These are phyloP conservation scores for Kodamaea restingae DNA, from an alignment of 805 yeast genomes.

Conservation along the genomic window DNA sequence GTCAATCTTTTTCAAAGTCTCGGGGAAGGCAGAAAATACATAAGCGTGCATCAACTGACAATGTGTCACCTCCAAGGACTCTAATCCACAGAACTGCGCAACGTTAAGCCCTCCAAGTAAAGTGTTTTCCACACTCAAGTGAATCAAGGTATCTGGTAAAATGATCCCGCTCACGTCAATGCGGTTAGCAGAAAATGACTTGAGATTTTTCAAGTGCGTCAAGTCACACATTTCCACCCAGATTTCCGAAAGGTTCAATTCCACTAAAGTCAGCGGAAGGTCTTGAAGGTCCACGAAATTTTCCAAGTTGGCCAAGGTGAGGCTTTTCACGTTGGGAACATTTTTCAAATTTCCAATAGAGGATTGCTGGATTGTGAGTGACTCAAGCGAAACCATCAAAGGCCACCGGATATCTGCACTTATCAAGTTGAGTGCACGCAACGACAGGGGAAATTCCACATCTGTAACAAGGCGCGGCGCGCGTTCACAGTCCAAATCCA, in stretches of 20 bases:
- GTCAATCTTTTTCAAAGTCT: background rate
- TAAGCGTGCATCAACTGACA: constrained; percentile 1
- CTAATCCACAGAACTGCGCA: background rate
- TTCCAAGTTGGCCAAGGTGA: background rate
- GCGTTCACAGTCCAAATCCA: background rate
- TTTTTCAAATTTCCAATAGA: background rate
- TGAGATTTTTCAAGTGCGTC: background rate
- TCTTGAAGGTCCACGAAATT: background rate
- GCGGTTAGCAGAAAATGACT: background rate
- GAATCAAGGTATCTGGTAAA: background rate
- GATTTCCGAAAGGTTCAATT: background rate
- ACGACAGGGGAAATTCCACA: background rate
- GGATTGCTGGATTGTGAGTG: background rate
- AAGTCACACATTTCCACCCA: background rate
- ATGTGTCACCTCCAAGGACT: background rate
- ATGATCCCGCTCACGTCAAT: background rate
- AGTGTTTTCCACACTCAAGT: background rate
- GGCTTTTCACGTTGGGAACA: background rate
- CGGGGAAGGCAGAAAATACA: background rate
- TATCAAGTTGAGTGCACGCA: background rate
- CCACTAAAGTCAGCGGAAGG: background rate
- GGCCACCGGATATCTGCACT: background rate
- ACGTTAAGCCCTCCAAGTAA: background rate
- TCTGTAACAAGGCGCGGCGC: background rate
- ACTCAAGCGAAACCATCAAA: background rate